Conservation (phyloP, 1,284 basidiomycete genomes). For the Moesziomyces parantarcticus region DNA sequence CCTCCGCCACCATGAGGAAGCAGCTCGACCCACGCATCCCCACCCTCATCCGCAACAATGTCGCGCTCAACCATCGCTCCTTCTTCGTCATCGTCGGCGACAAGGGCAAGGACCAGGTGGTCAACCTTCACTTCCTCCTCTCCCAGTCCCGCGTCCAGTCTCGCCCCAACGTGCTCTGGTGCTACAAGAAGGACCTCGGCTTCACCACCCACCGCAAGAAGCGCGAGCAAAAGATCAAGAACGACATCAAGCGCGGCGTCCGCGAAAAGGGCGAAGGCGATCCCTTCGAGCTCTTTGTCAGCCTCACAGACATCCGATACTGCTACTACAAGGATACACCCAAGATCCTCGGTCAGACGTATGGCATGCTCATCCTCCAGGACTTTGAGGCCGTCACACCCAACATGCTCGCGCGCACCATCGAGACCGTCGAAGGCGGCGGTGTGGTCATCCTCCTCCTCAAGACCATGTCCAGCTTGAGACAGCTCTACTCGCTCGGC, state of each 20-base stretch:
- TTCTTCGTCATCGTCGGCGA: constrained; percentile 98
- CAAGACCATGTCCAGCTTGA: constrained; percentile 93
- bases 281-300: constrained; percentile 97
- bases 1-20: constrained; percentile 57
- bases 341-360: constrained; percentile 85
- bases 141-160: constrained; percentile 60
- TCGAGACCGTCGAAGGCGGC: constrained; percentile 98
- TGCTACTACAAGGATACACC: constrained; percentile 68
- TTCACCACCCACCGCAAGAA: constrained; percentile 89
- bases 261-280: constrained; percentile 91
- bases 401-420: constrained; percentile 93
- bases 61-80: constrained; percentile 82
- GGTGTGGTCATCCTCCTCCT: constrained; percentile 90
- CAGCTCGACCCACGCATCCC: constrained; percentile 85
- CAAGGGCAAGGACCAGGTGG: constrained; percentile 92
- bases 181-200: constrained; percentile 66
- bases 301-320: constrained; percentile 98
- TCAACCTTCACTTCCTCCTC: constrained; percentile 89
- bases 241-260: constrained; percentile 78
- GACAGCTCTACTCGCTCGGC: constrained; percentile 92
- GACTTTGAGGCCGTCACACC: constrained; percentile 99
- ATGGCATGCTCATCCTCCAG: constrained; percentile 96
- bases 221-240: constrained; percentile 68
- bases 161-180: constrained; percentile 63
- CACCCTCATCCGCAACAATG: constrained; percentile 91